A percentile compares a stretch with the other conserved stretches of the same genome.
Evolutionary conservation across 2,329 filamentous ascomycete genomes (phyloP).

Genomic region (Cryphonectria naterciae): DNA sequence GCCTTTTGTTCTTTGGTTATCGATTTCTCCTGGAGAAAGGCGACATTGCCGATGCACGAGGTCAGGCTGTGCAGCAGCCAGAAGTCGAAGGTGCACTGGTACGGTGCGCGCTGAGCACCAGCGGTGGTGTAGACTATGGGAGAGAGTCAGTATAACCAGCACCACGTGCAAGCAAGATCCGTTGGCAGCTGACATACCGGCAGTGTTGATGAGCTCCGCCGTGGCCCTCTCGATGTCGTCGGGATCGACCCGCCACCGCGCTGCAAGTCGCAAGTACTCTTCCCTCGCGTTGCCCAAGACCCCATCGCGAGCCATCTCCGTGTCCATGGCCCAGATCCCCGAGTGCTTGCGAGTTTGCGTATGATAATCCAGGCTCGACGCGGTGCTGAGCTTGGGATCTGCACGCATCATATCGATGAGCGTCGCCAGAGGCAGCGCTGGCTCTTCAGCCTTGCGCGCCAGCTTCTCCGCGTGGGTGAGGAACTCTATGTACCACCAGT

Average conservation of each 20-base stretch:
- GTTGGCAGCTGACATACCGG: constrained; percentile 3
- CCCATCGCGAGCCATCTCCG: constrained; percentile 17
- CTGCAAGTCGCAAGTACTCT: constrained; percentile 16
- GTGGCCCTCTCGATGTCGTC: constrained; percentile 8
- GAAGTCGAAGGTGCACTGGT: constrained; percentile 20
- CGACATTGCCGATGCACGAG: constrained; percentile 9
- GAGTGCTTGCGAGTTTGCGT: constrained; percentile 19
- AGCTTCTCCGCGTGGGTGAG: constrained; percentile 12
- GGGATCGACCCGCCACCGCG: constrained; percentile 18
- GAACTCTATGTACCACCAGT: constrained; percentile 19
- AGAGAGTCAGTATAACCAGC: background rate
- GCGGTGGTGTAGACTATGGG: constrained; percentile 15
- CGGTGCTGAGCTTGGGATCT: constrained; percentile 17
- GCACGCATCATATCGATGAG: constrained; percentile 17
- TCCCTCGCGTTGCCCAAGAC: constrained; percentile 9
- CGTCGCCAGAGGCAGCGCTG: constrained; percentile 9
- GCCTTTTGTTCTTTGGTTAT: constrained; percentile 19
- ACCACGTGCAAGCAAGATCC: background rate
- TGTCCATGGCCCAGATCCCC: constrained; percentile 18
- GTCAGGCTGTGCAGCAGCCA: constrained; percentile 16
- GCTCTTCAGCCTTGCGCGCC: constrained; percentile 8
- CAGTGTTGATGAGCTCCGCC: constrained; percentile 18
- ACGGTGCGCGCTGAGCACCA: constrained; percentile 12
- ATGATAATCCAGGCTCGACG: constrained; percentile 12
- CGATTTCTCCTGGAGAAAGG: constrained; percentile 9